Evolutionary conservation across 2,329 filamentous ascomycete species (phyloP).

Genomic region (Penicillium glabrum): DNA sequence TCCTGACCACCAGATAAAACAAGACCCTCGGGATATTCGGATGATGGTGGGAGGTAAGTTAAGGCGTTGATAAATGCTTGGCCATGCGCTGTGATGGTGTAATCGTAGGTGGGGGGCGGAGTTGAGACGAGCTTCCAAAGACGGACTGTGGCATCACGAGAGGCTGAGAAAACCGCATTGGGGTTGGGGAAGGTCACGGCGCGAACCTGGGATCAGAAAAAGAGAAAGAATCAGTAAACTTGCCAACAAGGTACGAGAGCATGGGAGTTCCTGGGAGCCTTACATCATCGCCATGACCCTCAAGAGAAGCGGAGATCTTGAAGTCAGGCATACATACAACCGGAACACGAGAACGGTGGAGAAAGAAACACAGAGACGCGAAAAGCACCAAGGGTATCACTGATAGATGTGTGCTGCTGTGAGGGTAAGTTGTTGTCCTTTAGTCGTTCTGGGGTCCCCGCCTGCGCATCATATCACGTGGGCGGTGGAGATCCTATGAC

Average conservation of each 20-base stretch:
- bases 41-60: slow-evolving; percentile 69
- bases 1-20: slow-evolving; percentile 88
- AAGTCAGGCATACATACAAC: slow-evolving; percentile 69
- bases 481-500: slow-evolving; percentile 26
- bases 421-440: slow-evolving; percentile 22
- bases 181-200: slow-evolving; percentile 75
- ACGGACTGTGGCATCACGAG: slow-evolving; percentile 86
- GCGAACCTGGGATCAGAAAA: slow-evolving; percentile 65
- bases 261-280: slow-evolving; percentile 32
- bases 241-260: slow-evolving; percentile 14
- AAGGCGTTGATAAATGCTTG: slow-evolving; percentile 86
- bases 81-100: slow-evolving; percentile 74
- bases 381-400: slow-evolving; percentile 6
- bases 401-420: slow-evolving; percentile 8
- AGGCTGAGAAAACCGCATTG: slow-evolving; percentile 76
- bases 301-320: slow-evolving; percentile 87
- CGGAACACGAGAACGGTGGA: not conserved
- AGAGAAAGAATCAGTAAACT: slow-evolving; percentile 62
- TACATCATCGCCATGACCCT: slow-evolving; percentile 93
- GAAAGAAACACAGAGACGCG: slow-evolving; percentile 1
- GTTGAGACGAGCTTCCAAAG: slow-evolving; percentile 72
- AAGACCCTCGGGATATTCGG: slow-evolving; percentile 72
- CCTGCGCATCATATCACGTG: slow-evolving; percentile 33
- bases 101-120: slow-evolving; percentile 70
- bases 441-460: slow-evolving; percentile 27